Evolutionary conservation across 2,329 filamentous ascomycete genomes (phyloP), one percentile per base, ranked within the genome.

Genomic region (Claviceps sp.): DNA sequence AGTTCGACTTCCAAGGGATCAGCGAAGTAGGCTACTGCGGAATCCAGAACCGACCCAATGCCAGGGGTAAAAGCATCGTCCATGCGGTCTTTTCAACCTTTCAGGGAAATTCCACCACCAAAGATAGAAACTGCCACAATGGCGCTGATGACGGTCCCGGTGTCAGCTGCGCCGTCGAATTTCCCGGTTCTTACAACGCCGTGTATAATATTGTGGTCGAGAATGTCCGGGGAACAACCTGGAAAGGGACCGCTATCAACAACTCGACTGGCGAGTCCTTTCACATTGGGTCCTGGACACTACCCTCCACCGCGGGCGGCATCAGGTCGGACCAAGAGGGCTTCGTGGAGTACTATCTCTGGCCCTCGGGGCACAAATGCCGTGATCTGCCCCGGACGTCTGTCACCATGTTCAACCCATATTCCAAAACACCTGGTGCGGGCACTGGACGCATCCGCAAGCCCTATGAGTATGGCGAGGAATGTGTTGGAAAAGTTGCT

Each of bases 1-100:
- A 59, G 39, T 61, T 54, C 50, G 37, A 44, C 19, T 59, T 61
- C 26, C 5, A 53, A 2, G 50, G 48, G 30, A 26, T 54, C 42
- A 11, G 11, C 8, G 40, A 42, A 19, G 40, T 42, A 10, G 6
- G n/a, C 17, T 42, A 42, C 40, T 42, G 40, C 17, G 40, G 40
- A 3, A 42, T 42, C 17, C 40, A 42, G 40, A 42, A 42, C 40
- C 40, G 40, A 8, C 40, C 40, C 40, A 19, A 19, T 17, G 22
- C 22, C 22, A 6, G 19, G 8, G 40, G 40, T 17, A 6, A 19
- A 19, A 42, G 40, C 40, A 24, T 43, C 10, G 42, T 43, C 2
- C 42, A 43, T 7, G 42, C 42, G 5, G 42, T 43, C 4, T 43
- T 43, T 14, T 43, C 42, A 11, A 43, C 42, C 19, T 43, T 43